These are phyloP conservation scores for Leccinum angustisporum DNA, from an alignment of 1,284 basidiomycete genomes.

Conservation along the genomic window DNA sequence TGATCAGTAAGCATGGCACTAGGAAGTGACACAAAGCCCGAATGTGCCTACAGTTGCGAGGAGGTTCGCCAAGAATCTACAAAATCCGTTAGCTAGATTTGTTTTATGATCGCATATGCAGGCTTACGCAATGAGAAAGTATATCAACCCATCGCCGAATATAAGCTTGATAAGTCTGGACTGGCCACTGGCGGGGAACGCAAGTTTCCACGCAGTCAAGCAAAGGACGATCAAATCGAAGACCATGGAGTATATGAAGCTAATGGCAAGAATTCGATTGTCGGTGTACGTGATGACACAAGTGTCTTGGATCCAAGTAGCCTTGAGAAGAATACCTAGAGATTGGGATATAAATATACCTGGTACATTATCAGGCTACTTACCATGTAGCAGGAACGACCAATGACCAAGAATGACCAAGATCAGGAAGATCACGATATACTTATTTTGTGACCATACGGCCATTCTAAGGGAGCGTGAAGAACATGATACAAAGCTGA, in stretches of 20 bases:
- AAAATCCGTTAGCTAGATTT: conserved; percentile 2
- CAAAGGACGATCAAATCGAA: conserved; percentile 66
- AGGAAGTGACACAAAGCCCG: background rate
- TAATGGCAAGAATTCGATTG: conserved; percentile 57
- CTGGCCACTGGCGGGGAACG: conserved; percentile 39
- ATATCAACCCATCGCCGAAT: conserved; percentile 70
- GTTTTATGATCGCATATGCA: conserved; percentile 8
- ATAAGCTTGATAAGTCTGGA: conserved; percentile 64
- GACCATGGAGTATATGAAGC: conserved; percentile 70
- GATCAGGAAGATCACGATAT: conserved; percentile 55
- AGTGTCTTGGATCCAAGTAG: conserved; percentile 50
- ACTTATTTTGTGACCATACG: conserved; percentile 64
- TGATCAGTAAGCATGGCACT: conserved; percentile 1
- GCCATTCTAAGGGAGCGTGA: conserved; percentile 52
- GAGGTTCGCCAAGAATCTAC: conserved; percentile 64
- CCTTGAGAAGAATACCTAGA: conserved; percentile 59
- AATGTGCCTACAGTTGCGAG: conserved; percentile 54
- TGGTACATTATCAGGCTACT: conserved; percentile 5
- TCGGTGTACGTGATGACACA: conserved; percentile 59
- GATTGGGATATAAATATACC: conserved; percentile 1
- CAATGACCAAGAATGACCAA: conserved; percentile 71
- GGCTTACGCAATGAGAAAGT: conserved; percentile 70
- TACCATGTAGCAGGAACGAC: conserved; percentile 74
- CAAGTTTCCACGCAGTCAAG: conserved; percentile 63
- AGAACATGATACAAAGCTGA: background rate